Evolutionary conservation across 2,329 filamentous ascomycete genomes (phyloP).

Genomic region (Neonectria coccinea): DNA sequence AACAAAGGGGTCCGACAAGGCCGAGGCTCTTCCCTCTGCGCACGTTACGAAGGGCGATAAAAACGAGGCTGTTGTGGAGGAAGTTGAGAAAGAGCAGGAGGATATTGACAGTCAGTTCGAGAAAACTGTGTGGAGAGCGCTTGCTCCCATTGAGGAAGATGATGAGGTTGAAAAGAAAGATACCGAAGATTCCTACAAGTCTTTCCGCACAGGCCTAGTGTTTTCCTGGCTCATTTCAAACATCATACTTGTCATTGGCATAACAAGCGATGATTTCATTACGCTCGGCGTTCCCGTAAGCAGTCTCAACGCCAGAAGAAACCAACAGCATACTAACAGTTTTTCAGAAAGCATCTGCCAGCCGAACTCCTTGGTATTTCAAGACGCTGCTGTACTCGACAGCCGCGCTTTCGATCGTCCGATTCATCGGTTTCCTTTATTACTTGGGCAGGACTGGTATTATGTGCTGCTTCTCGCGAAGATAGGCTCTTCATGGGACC

Average conservation of each 20-base stretch:
- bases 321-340: neutral
- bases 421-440: slow-evolving; percentile 91
- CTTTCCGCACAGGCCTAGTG: slow-evolving; percentile 13
- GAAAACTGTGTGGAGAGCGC: slow-evolving; percentile 15
- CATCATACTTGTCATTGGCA: neutral
- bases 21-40: slow-evolving; percentile 12
- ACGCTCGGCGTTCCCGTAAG: slow-evolving; percentile 13
- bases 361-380: slow-evolving; percentile 88
- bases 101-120: slow-evolving; percentile 23
- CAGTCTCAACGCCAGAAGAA: neutral
- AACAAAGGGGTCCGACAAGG: slow-evolving; percentile 18
- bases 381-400: slow-evolving; percentile 89
- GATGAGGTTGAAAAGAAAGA: slow-evolving; percentile 7
- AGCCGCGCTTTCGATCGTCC: slow-evolving; percentile 81
- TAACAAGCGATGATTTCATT: slow-evolving; percentile 9
- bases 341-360: slow-evolving; percentile 52
- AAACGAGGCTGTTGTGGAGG: slow-evolving; percentile 16
- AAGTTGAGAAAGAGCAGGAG: slow-evolving; percentile 15
- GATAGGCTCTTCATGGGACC: slow-evolving; percentile 1
- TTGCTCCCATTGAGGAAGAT: slow-evolving; percentile 1
- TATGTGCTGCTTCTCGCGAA: slow-evolving; percentile 90
- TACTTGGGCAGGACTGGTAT: slow-evolving; percentile 94
- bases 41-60: slow-evolving; percentile 7
- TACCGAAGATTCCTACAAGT: slow-evolving; percentile 16
- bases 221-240: slow-evolving; percentile 18